Evolutionary conservation across 1,284 basidiomycete species (phyloP).

Genomic region (Stygiomarasmius scandens): DNA sequence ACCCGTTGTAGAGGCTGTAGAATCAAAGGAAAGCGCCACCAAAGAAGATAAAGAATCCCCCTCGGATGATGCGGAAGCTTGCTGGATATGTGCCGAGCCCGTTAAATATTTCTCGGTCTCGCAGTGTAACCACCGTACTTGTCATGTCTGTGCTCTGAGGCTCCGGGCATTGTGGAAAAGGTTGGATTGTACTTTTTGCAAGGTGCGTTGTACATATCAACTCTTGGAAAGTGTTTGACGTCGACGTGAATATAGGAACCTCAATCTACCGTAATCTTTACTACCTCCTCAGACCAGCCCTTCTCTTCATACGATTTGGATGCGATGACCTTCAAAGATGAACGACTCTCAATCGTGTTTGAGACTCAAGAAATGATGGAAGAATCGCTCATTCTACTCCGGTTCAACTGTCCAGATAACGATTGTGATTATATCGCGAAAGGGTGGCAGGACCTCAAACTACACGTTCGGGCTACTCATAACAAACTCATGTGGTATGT

Average conservation of each 20-base stretch:
- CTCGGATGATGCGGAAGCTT: conserved; percentile 50
- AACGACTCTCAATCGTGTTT: conserved; percentile 82
- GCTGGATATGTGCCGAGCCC: conserved; percentile 96
- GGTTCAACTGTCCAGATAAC: conserved; percentile 84
- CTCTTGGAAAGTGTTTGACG: conserved; percentile 7
- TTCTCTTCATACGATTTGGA: conserved; percentile 68
- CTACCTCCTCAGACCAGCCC: conserved; percentile 62
- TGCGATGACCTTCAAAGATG: conserved; percentile 68
- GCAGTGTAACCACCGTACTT: conserved; percentile 90
- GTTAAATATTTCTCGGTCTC: conserved; percentile 90
- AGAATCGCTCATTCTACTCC: conserved; percentile 87
- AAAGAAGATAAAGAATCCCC: conserved; percentile 15
- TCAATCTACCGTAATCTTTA: conserved; percentile 84
- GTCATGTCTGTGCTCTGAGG: conserved; percentile 92
- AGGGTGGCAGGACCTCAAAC: conserved; percentile 89
- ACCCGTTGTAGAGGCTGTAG: not conserved
- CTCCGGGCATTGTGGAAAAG: conserved; percentile 94
- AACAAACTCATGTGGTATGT: conserved; percentile 81
- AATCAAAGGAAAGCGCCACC: not conserved
- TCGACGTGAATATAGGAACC: conserved; percentile 57
- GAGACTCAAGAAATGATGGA: conserved; percentile 96
- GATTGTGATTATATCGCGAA: conserved; percentile 84
- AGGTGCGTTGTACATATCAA: conserved; percentile 51
- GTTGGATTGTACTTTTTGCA: conserved; percentile 94
- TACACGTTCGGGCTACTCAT: conserved; percentile 79